Evolutionary conservation across 2,329 filamentous ascomycete genomes (phyloP).

Genomic region (Xylaria sp.): DNA sequence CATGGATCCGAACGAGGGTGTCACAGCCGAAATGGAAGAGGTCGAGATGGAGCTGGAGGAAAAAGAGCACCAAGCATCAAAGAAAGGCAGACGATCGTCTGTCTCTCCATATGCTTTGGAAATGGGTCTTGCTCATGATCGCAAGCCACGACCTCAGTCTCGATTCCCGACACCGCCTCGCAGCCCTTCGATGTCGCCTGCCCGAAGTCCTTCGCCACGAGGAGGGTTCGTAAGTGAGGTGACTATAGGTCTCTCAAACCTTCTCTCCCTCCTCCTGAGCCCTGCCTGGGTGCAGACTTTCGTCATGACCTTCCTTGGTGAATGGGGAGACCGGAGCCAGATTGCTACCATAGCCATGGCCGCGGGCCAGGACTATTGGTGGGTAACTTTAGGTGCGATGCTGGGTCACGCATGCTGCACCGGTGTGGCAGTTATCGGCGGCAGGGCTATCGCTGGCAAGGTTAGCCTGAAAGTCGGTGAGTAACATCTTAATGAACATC

Average conservation of each 20-base stretch:
- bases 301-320: slow-evolving; percentile 97
- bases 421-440: slow-evolving; percentile 88
- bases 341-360: slow-evolving; percentile 99
- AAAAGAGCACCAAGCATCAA: slow-evolving; percentile 82
- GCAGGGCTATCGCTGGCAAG: slow-evolving; percentile 88
- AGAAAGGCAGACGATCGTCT: slow-evolving; percentile 73
- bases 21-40: slow-evolving; percentile 97
- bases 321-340: slow-evolving; percentile 98
- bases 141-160: slow-evolving; percentile 78
- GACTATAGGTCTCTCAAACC: slow-evolving; percentile 75
- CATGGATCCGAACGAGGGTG: slow-evolving; percentile 90
- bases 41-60: slow-evolving; percentile 94
- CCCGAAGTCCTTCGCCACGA: slow-evolving; percentile 66
- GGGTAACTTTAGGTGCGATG: slow-evolving; percentile 91
- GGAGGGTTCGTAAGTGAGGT: slow-evolving; percentile 50
- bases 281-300: slow-evolving; percentile 99
- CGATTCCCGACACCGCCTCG: slow-evolving; percentile 83
- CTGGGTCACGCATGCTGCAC: slow-evolving; percentile 91
- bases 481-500: slow-evolving; percentile 53
- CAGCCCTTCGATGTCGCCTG: slow-evolving; percentile 81
- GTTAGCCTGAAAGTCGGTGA: slow-evolving; percentile 96
- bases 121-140: slow-evolving; percentile 74
- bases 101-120: slow-evolving; percentile 82
- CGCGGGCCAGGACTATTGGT: slow-evolving; percentile 98
- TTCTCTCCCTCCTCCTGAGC: slow-evolving; percentile 87